These are phyloP conservation scores for Rosa hybrid DNA, from an alignment of 331 rosid genomes.

Conservation along the genomic window DNA sequence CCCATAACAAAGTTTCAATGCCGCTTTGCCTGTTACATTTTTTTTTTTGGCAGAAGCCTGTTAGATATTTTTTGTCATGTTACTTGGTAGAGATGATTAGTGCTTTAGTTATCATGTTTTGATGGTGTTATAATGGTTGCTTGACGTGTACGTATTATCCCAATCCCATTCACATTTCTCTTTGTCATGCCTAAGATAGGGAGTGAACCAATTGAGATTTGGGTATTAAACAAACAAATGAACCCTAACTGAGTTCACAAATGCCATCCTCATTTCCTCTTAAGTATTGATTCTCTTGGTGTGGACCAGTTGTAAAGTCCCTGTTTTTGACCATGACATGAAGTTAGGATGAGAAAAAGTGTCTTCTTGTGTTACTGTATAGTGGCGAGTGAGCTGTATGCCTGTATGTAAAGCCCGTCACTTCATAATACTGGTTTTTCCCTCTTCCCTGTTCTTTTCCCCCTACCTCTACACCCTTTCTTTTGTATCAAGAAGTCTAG, in stretches of 20 bases:
- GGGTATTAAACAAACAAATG: not conserved
- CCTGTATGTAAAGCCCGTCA: not conserved
- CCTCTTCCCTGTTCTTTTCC: not conserved
- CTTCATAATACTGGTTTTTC: not conserved
- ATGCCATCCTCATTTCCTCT: not conserved
- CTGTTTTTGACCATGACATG: conserved; percentile 2
- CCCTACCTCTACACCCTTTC: not conserved
- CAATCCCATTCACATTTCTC: not conserved
- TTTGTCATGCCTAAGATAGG: not conserved
- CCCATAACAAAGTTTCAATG: not conserved
- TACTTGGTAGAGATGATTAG: not conserved
- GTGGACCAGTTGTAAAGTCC: conserved; percentile 21
- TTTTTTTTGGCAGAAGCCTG: not conserved
- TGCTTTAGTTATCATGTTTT: not conserved
- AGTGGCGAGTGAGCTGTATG: conserved; percentile 4
- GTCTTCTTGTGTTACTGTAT: conserved; percentile 1
- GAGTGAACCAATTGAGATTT: not conserved
- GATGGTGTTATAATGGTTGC: conserved; percentile 4
- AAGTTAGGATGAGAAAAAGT: conserved; percentile 2
- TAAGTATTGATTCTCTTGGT: not conserved
- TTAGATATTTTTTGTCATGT: not conserved
- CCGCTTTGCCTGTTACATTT: conserved; percentile 7
- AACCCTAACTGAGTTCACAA: not conserved
- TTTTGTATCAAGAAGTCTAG: not conserved
- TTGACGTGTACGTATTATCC: conserved; percentile 1